Evolutionary conservation across 306 rosid genomes (phyloP), one percentile per base, ranked within the genome.

Genomic region (Arachis hypogaea): DNA sequence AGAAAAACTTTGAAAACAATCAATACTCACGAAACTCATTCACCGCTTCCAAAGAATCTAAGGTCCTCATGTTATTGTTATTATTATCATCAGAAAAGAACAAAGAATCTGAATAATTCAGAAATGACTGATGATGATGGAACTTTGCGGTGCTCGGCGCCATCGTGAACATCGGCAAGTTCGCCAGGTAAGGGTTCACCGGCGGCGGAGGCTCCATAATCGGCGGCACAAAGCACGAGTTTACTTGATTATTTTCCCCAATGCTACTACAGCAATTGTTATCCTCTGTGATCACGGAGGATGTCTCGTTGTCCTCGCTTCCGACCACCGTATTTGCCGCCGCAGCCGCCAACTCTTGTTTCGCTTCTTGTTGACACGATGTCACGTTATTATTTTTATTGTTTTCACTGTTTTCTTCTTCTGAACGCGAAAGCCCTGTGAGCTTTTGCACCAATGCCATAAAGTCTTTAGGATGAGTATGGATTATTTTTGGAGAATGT

Each of bases 371-470:
- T 33, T 33, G 38, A 33, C 38, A 33, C 4, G 38, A 33, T 33
- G 3, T 4, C 38, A 33, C 3, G 2, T 33, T 33, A 33, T 33
- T 33, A 33, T 0, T 0, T 2, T 33, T 33, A 33, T 33, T 33
- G 0, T 33, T 33, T 5, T 5, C 10, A 28, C 29, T 22, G 1
- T 59, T 76, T 0, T 82, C 90, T 0, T 84, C 84, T 0, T 82
- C 84, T 0, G 86, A 73, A 5, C 65, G 83, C 11, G 88, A 77
- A 11, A 68, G 82, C 2, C 97, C 96, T 0, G 97, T 92, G 67
- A 92, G 89, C 63, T 88, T 89, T 57, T 92, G 97, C 68, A 89
- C 96, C 82, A 92, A 66, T 4, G 88, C 79, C 96, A 89, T 92
- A 61, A 92, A 92, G 36, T 84, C 86, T n/a, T 65, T 77, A 4